Base-by-base conservation (phyloP, 2,329 filamentous ascomycete genomes). In the Penicillium sp. region DNA sequence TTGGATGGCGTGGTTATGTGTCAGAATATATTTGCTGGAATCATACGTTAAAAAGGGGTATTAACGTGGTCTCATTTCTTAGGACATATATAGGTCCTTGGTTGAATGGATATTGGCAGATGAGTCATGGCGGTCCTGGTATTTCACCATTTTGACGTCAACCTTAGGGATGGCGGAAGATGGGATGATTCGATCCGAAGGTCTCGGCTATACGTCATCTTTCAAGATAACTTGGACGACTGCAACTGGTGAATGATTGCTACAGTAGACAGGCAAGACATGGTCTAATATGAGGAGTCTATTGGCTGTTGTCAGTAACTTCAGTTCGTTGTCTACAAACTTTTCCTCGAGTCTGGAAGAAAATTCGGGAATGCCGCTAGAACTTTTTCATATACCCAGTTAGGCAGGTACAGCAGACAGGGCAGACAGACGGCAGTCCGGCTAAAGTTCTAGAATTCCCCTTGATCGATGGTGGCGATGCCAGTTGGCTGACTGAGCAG, bases 341-440 rank as follows among this genome's bases (percentile, higher is more conserved):
- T 47, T 17, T 28, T 24, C 3, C 44, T 47, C 24, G 24, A 47
- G 7, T 10, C 24, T 1, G 12, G 24, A 47, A 28, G 24, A 28
- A 17, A 1, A 47, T 35, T 50, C 28, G 10, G 17, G n/a, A 50
- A 19, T 19, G 28, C 47, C 17, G 26, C 45, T 50, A 22, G 22
- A 50, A 50, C 13, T 10, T n/a, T 33, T 33, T 5, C 28, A 50
- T 33, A 22, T 35, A 10, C 47, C 10, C 28, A 51, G 35, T 35
- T 35, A 51, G 47, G 47, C 47, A 51, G 47, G 47, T 51, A 35
- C 47, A 51, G 10, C 47, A 51, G 47, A 51, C 28, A 51, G 28
- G 47, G 28, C 26, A 33, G 28, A 24, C 17, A 5, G 24, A 33
- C 26, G 8, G 28, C 24, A 35, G 28, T 17, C n/a, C n/a, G 15